Evolutionary conservation across 148 eudicot species (phyloP), one percentile per base, ranked within the genome.

Genomic region (Silene uniflora): DNA sequence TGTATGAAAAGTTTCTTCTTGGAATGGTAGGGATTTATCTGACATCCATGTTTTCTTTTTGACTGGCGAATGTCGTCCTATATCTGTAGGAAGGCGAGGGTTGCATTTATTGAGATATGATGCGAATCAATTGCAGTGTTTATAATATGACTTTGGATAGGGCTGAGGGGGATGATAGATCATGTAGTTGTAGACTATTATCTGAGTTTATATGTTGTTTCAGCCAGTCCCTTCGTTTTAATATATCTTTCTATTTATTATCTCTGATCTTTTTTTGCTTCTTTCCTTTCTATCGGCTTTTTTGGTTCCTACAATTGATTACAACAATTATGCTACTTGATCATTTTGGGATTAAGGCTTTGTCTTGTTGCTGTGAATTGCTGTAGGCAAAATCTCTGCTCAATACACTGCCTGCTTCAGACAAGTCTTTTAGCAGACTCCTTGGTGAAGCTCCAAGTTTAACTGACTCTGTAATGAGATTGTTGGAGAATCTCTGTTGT

Each of bases 351-450:
- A 52, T 16, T 52, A 52, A 52, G 22, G 22, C 19, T 25, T 54
- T 52, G 42, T 54, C 44, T 71, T 54, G 73, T 55, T 70, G 19
- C 19, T 70, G 61, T 77, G 55, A 65, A 62, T 62, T 62, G 21
- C 29, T 85, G 80, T 78, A 92, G 98, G 92, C 90, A 49, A 96
- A 85, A 73, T 87, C 94, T 73, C 84, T 96, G 87, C 83, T 96
- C 78, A 89, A 87, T 75, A 76, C 78, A 62, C 84, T 92, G 80
- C 97, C 99, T 66, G 88, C 98, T 69, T 80, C 90, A 46, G 97
- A 96, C 85, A 96, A 92, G 82, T 88, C 99, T 27, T 91, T 96
- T 74, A 91, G 97, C 86, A 88, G 93, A 65, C 92, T 96, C 72
- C 90, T 92, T 77, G 90, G 95, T 77, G 99, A 96, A 89, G 98